Percentiles rank a stretch among this genome's conserved stretches.
Conservation (phyloP, 495 filamentous ascomycete genomes). For the Xylaria intraflava region DNA sequence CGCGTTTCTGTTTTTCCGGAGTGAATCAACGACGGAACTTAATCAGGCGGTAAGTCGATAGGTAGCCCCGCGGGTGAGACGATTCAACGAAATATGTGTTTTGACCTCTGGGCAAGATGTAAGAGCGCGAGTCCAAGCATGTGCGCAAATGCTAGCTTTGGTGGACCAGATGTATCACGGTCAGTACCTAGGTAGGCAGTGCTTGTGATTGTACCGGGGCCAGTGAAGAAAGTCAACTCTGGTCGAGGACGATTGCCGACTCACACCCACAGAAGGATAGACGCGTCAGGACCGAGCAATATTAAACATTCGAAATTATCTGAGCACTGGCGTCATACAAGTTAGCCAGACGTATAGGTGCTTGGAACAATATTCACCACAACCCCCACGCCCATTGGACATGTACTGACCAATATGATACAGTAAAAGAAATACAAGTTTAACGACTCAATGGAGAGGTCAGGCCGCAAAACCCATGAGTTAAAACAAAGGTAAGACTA, state of each 20-base stretch:
- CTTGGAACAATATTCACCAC: background rate
- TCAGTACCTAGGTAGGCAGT: background rate
- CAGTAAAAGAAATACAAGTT: conserved; percentile 26
- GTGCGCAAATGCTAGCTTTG: conserved; percentile 13
- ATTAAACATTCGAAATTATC: conserved; percentile 37
- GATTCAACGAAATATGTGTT: background rate
- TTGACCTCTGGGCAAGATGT: background rate
- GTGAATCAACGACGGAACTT: background rate
- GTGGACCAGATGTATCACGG: background rate
- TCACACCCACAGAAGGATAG: background rate
- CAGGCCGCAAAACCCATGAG: conserved; percentile 7
- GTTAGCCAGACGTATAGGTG: conserved; percentile 21
- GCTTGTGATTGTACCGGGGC: background rate
- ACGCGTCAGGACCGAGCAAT: conserved; percentile 16
- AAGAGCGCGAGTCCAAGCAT: conserved; percentile 19
- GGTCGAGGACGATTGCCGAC: background rate
- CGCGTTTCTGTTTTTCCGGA: background rate
- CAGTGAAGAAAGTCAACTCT: conserved; percentile 13
- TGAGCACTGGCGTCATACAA: conserved; percentile 24
- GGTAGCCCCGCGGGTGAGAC: background rate
- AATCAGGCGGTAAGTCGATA: background rate
- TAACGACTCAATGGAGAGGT: conserved; percentile 10
- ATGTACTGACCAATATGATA: conserved; percentile 49
- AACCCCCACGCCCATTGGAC: conserved; percentile 30
- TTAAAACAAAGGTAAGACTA: conserved; percentile 7